Evolutionary conservation across 345 rosid species (phyloP).

Genomic region (Abelmoschus esculentus): DNA sequence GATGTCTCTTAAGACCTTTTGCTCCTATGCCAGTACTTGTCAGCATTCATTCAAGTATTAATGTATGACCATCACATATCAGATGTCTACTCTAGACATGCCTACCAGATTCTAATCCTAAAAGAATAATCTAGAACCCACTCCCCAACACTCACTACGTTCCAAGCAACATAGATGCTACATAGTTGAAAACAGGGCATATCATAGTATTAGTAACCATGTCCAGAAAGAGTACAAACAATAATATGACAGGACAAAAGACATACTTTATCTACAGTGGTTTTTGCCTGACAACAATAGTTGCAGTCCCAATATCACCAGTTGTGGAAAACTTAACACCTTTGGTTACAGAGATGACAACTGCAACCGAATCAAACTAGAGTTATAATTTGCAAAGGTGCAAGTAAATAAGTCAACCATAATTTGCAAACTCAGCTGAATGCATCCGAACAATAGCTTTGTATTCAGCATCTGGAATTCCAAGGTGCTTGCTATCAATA

Average conservation of each 20-base stretch:
- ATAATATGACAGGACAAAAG: not conserved
- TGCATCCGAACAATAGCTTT: slow-evolving; percentile 60
- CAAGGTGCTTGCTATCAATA: slow-evolving; percentile 29
- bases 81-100: slow-evolving; percentile 41
- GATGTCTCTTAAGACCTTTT: not conserved
- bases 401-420: not conserved
- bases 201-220: not conserved
- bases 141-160: not conserved
- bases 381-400: not conserved
- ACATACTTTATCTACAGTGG: slow-evolving; percentile 79
- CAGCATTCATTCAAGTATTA: not conserved
- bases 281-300: slow-evolving; percentile 90
- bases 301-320: slow-evolving; percentile 92
- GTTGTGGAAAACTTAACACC: slow-evolving; percentile 93
- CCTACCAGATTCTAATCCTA: slow-evolving; percentile 5
- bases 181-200: not conserved
- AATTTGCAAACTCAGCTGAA: slow-evolving; percentile 63
- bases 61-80: no score
- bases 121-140: no score
- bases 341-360: slow-evolving; percentile 47
- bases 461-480: slow-evolving; percentile 95
- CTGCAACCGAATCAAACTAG: slow-evolving; percentile 24
- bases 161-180: not conserved
- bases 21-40: not conserved
- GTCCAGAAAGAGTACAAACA: not conserved